A percentile compares a stretch with the other conserved stretches of the same genome.
Conservation (phyloP, 306 rosid genomes). For the Ceratonia siliqua region DNA sequence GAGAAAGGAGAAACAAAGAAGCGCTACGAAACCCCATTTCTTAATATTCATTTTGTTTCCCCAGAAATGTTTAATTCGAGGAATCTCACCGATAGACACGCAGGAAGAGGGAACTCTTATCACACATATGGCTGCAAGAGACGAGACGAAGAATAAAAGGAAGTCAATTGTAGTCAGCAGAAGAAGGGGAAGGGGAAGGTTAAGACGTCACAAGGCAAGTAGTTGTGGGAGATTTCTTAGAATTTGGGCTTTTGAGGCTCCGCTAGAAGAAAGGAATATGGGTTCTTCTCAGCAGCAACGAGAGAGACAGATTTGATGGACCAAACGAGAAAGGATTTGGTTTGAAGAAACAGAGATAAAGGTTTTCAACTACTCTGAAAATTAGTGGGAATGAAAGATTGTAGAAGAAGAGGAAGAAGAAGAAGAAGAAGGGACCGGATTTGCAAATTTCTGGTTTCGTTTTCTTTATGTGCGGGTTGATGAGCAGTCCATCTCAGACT, state of each 20-base stretch:
- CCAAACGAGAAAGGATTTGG: constrained; percentile 30
- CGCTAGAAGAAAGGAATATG: constrained; percentile 31
- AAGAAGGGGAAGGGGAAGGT: constrained; percentile 38
- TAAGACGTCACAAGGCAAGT: constrained; percentile 41
- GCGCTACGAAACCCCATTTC: constrained; percentile 51
- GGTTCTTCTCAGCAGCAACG: constrained; percentile 38
- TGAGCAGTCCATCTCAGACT: constrained; percentile 36
- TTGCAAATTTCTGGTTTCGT: background rate
- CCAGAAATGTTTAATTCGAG: constrained; percentile 24
- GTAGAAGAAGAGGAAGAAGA: constrained; percentile 4
- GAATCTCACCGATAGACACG: background rate
- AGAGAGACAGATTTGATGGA: constrained; percentile 35
- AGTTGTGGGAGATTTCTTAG: constrained; percentile 48
- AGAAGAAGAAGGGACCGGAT: background rate
- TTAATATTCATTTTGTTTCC: constrained; percentile 47
- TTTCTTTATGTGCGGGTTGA: constrained; percentile 32
- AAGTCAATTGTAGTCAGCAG: constrained; percentile 35
- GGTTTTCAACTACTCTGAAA: constrained; percentile 3
- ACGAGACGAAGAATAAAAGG: constrained; percentile 1
- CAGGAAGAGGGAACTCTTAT: background rate
- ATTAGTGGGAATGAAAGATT: constrained; percentile 19
- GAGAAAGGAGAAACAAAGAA: constrained; percentile 57
- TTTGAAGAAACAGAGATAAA: constrained; percentile 36
- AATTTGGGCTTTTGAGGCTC: constrained; percentile 23
- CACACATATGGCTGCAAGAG: background rate